Evolutionary conservation across 2,329 filamentous ascomycete genomes (phyloP).

Genomic region (Cladosporium halotolerans): DNA sequence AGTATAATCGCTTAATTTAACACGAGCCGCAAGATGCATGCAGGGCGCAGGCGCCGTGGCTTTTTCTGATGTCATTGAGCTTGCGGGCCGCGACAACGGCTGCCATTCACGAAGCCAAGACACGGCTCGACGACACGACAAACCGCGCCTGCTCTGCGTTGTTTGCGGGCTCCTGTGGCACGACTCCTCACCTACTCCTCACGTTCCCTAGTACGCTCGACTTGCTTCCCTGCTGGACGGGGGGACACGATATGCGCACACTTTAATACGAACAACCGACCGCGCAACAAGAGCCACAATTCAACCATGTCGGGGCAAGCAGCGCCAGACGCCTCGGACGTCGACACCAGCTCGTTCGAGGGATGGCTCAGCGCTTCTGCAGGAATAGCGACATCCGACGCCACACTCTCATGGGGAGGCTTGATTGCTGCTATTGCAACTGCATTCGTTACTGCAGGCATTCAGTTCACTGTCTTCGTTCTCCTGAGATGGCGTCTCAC

Average conservation of each 20-base stretch:
- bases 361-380: too few relatives aligned
- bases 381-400: too few relatives aligned
- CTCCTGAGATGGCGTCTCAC: conserved; percentile 70
- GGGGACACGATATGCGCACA: neutral
- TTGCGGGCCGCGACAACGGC: neutral
- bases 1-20: too few relatives aligned
- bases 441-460: conserved; percentile 29
- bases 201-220: neutral
- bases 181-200: neutral
- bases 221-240: neutral
- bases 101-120: neutral
- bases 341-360: neutral
- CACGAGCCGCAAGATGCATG: too few relatives aligned
- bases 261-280: neutral
- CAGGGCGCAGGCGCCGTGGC: neutral
- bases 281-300: neutral
- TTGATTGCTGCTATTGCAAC: conserved; percentile 34
- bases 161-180: too few relatives aligned
- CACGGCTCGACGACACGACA: neutral
- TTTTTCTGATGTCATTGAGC: neutral
- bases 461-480: conserved; percentile 62
- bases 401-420: conserved; percentile 6
- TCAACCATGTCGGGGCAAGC: neutral
- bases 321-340: neutral
- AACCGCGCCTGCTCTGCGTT: too few relatives aligned